Evolutionary conservation across 495 filamentous ascomycete genomes (phyloP).

Genomic region (Amniculicola lignicola): DNA sequence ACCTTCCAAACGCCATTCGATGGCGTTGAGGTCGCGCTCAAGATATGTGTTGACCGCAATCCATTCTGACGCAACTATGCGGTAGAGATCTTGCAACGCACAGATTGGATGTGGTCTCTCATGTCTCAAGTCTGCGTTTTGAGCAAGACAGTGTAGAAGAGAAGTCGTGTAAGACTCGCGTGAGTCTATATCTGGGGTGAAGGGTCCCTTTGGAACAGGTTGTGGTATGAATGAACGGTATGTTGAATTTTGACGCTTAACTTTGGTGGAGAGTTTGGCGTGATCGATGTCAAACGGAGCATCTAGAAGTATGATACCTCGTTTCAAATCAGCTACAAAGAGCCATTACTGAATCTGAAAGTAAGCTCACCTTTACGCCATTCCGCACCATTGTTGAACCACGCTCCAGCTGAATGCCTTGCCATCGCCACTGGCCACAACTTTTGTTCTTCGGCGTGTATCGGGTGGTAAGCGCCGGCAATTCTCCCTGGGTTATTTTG

Average conservation of each 20-base stretch:
- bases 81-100: conserved; percentile 23
- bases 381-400: conserved; percentile 1
- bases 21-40: conserved; percentile 27
- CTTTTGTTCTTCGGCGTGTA: neutral
- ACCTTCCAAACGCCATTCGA: conserved; percentile 27
- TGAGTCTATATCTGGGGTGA: conserved; percentile 2
- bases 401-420: conserved; percentile 2
- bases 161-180: neutral
- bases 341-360: neutral
- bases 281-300: conserved; percentile 17
- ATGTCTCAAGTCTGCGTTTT: neutral
- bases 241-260: conserved; percentile 3
- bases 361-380: neutral
- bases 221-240: conserved; percentile 2
- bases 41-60: conserved; percentile 29
- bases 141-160: neutral
- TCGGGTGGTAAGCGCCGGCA: neutral
- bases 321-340: neutral
- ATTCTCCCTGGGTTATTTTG: too few species aligned
- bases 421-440: conserved; percentile 5
- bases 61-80: conserved; percentile 32
- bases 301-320: conserved; percentile 31
- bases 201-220: too few species aligned
- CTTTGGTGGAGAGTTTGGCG: too few species aligned
- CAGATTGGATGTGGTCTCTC: conserved; percentile 8